A percentile compares a stretch with the other conserved stretches of the same genome.
Evolutionary conservation across 805 yeast species (phyloP).

Genomic region (Isabelozyma heimii): DNA sequence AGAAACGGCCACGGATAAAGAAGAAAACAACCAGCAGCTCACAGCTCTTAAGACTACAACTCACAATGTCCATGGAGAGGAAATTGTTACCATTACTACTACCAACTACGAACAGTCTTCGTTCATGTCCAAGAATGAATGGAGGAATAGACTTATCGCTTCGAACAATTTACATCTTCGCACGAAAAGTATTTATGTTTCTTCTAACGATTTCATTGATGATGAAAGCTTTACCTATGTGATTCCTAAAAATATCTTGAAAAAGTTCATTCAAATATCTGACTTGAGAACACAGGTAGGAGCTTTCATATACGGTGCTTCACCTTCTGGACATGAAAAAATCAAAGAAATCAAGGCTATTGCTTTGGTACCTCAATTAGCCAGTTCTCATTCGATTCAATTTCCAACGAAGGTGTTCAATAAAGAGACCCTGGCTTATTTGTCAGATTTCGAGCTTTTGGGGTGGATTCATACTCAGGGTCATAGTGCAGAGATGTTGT

Average conservation of each 20-base stretch:
- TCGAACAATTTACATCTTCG: conserved; percentile 71
- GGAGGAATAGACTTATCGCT: conserved; percentile 87
- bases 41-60: conserved; percentile 81
- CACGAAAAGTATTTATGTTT: conserved; percentile 66
- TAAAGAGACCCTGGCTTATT: conserved; percentile 16
- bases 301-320: conserved; percentile 74
- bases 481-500: conserved; percentile 58
- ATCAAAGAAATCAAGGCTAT: conserved; percentile 77
- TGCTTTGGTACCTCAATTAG: conserved; percentile 85
- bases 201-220: conserved; percentile 59
- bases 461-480: conserved; percentile 96
- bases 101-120: conserved; percentile 81
- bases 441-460: conserved; percentile 61
- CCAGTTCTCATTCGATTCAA: conserved; percentile 63
- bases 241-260: conserved; percentile 77
- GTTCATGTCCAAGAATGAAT: conserved; percentile 81
- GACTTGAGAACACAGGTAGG: conserved; percentile 83
- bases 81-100: conserved; percentile 90
- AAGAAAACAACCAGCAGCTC: conserved; percentile 48
- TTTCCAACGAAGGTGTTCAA: conserved; percentile 50
- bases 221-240: conserved; percentile 63
- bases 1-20: conserved; percentile 54
- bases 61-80: conserved; percentile 92
- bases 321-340: conserved; percentile 67
- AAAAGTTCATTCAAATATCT: conserved; percentile 73